Base-by-base conservation (phyloP, 441 rosid genomes). In the Erodium texanum region DNA sequence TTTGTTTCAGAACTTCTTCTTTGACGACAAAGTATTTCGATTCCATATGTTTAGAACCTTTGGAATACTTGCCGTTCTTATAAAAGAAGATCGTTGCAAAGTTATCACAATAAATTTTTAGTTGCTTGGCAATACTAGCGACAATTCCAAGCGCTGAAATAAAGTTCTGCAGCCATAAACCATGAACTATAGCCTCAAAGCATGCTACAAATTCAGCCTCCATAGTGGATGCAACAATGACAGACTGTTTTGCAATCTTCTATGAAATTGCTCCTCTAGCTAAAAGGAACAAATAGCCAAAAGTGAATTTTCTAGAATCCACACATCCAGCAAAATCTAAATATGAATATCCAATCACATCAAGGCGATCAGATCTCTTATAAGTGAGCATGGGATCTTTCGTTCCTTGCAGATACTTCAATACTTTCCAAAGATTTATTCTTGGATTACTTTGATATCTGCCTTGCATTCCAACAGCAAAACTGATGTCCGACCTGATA, bases 381-480 rank as follows among this genome's bases (percentile, higher is more conserved):
- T 14, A n/a, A 14, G 62, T 56, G 62, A 56, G 62, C 22, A 56
- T 56, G 8, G 8, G 3, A 56, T 56, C 1, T 56, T 56, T 56
- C n/a, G 2, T 56, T 14, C 3, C 3, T 16, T n/a, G 18, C 19
- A 56, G 20, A 56, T 56, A 56, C 18, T 20, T 56, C 3, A 56
- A 5, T 5, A 56, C 20, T 56, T 56, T 54, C 16, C 14, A 24
- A 24, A 54, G 65, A 16, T n/a, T n/a, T n/a, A n/a, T n/a, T n/a
- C n/a, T n/a, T n/a, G n/a, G n/a, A n/a, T n/a, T n/a, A 68, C 24
- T 68, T 68, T 68, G 64, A 6, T 19, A 56, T 7, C 23, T 24
- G 14, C 50, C 24, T 1, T 54, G 15, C 24, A 68, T 68, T n/a
- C 48, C 24, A 29, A 54, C 27, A 18, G 3, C 18, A 29, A 54